Evolutionary conservation across 2,329 filamentous ascomycete species (phyloP).

Genomic region (Dryadomyces quercus-mongolicae): DNA sequence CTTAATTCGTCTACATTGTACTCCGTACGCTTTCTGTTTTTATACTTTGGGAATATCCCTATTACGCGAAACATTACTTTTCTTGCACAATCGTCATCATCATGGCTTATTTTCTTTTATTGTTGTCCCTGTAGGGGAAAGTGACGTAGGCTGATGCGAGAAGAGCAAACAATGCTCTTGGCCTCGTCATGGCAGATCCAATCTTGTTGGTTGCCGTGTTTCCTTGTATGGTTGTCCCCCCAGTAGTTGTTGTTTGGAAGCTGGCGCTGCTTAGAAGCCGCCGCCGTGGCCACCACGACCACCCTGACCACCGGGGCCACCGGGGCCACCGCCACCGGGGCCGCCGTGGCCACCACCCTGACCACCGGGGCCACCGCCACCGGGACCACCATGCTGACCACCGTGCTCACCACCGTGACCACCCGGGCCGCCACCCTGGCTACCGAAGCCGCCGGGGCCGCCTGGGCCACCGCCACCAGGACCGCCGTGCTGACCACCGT

Average conservation of each 20-base stretch:
- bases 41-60: no score
- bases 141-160: background rate
- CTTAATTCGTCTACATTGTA: no score
- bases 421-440: conserved; percentile 2
- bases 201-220: background rate
- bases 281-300: conserved; percentile 5
- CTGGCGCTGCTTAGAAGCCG: background rate
- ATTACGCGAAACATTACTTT: background rate
- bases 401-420: no score
- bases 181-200: background rate
- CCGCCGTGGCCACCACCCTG: background rate
- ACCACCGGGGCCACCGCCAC: background rate
- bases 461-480: conserved; percentile 7
- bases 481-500: background rate
- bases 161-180: background rate
- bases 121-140: background rate
- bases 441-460: conserved; percentile 3
- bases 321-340: background rate
- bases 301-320: conserved; percentile 2
- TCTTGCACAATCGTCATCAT: no score
- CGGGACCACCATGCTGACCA: background rate
- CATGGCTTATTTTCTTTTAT: background rate
- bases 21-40: no score
- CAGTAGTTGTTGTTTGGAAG: background rate
- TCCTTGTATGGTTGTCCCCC: conserved; percentile 5